phyloP scores from a whole-genome alignment of 306 rosid species.

The Coriaria nepalensis region DNA sequence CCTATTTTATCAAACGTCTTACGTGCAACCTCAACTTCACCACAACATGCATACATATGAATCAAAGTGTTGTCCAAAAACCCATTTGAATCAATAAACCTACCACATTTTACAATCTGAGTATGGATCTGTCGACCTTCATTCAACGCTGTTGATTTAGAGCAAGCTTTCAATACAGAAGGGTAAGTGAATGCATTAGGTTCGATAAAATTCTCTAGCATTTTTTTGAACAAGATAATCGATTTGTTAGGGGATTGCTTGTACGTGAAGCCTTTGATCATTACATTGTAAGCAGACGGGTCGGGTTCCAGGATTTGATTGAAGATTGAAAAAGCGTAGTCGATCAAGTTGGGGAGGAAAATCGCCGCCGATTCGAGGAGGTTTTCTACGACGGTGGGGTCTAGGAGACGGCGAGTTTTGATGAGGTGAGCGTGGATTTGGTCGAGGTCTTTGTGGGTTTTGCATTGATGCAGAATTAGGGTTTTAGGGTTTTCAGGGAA shows the following conservation, averaged over 20 bases:
- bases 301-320: slow-evolving; percentile 19
- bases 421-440: slow-evolving; percentile 57
- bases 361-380: slow-evolving; percentile 50
- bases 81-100: slow-evolving; percentile 11
- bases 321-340: slow-evolving; percentile 44
- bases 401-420: slow-evolving; percentile 42
- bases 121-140: slow-evolving; percentile 45
- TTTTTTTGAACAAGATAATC: slow-evolving; percentile 30
- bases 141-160: slow-evolving; percentile 19
- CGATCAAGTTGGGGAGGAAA: slow-evolving; percentile 32
- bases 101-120: slow-evolving; percentile 31
- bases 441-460: slow-evolving; percentile 27
- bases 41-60: slow-evolving; percentile 31
- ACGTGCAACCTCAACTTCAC: slow-evolving; percentile 31
- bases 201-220: slow-evolving; percentile 21
- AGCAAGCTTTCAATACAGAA: slow-evolving; percentile 42
- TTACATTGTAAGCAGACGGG: slow-evolving; percentile 31
- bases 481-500: slow-evolving; percentile 45
- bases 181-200: slow-evolving; percentile 36
- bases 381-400: slow-evolving; percentile 28
- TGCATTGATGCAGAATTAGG: slow-evolving; percentile 38
- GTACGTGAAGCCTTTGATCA: slow-evolving; percentile 32
- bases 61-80: slow-evolving; percentile 39
- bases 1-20: slow-evolving; percentile 39
- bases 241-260: slow-evolving; percentile 29